Evolutionary conservation across 2,329 filamentous ascomycete genomes (phyloP).

Genomic region (Trichoderma endophyticum): DNA sequence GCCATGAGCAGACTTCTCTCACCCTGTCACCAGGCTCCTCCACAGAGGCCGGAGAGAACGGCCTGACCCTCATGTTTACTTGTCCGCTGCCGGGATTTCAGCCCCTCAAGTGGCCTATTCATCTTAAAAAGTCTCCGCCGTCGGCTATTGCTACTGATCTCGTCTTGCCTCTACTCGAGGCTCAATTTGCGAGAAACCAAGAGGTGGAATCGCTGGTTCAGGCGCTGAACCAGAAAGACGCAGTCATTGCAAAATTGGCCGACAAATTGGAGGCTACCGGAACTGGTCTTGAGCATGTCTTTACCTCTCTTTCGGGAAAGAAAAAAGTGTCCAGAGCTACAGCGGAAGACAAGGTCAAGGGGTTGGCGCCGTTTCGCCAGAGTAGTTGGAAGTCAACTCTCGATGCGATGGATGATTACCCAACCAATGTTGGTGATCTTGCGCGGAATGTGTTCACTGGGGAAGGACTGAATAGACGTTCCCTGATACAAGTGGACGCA

Average conservation of each 20-base stretch:
- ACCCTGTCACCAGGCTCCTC: conserved; percentile 36
- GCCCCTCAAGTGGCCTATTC: conserved; percentile 63
- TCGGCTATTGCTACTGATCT: conserved; percentile 46
- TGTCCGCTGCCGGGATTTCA: conserved; percentile 63
- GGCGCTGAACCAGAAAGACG: conserved; percentile 49
- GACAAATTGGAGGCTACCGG: conserved; percentile 54
- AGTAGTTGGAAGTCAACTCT: conserved; percentile 37
- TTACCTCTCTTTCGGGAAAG: conserved; percentile 48
- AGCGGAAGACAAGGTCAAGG: conserved; percentile 49
- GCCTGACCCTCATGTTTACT: conserved; percentile 52
- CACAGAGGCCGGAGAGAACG: conserved; percentile 37
- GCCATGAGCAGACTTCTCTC: conserved; percentile 45
- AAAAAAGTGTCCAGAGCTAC: conserved; percentile 43
- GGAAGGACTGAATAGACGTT: conserved; percentile 31
- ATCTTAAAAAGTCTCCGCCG: conserved; percentile 46
- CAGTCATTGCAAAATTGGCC: conserved; percentile 46
- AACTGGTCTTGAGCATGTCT: conserved; percentile 51
- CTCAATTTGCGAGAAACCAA: conserved; percentile 38
- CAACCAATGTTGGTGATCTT: conserved; percentile 36
- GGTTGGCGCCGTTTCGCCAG: conserved; percentile 48
- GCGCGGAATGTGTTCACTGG: conserved; percentile 42
- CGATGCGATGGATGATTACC: conserved; percentile 23
- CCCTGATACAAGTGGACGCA: conserved; percentile 30
- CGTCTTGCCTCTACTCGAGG: conserved; percentile 50
- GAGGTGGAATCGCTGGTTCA: conserved; percentile 44